Evolutionary conservation across 176 grass and related monocot genomes (phyloP), one percentile per base, ranked within the genome.

Genomic region (Eremochloa ophiuroides): DNA sequence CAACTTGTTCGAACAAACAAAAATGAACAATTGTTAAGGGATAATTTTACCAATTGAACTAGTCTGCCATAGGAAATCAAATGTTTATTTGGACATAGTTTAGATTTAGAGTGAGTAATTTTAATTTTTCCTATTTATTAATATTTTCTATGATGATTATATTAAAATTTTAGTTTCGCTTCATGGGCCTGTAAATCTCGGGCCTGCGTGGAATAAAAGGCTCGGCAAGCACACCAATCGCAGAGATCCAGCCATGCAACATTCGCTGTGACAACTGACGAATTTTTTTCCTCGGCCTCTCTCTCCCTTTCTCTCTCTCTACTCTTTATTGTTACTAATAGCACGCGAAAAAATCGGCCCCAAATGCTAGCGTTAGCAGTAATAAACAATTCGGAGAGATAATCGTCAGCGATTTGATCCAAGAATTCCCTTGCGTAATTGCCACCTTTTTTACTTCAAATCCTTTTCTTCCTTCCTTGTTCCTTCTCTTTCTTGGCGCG

Each of bases 321-420:
- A 6, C 15, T 11, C 16, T 26, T 41, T 51, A 33, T 38, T 42
- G 23, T 75, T 56, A 18, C 43, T 11, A 53, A 65, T 66, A 55
- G 71, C 78, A 77, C 72, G 78, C 77, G 87, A 28, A 76, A 85
- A 76, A 77, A 68, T 71, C 55, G 87, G 65, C n/a, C 78, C 77
- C 74, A 82, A 66, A 82, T 82, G 20, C 65, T n/a, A 44, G 72
- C 64, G 46, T 77, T 85, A 76, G 55, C 64, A 64, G 55, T 28
- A 5, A 73, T 47, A 18, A 39, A 84, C 5, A 81, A 76, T 66
- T 60, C 40, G 69, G 83, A 48, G 78, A 75, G 76, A 72, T 22
- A 44, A 47, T 80, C 74, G 48, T 7, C 30, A 56, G 38, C 69
- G 8, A 71, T 38, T 73, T 43, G 22, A 53, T 88, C 74, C 60